Evolutionary conservation across 2,329 filamentous ascomycete genomes (phyloP), one percentile per base, ranked within the genome.

Genomic region (Diaporthe sp.): DNA sequence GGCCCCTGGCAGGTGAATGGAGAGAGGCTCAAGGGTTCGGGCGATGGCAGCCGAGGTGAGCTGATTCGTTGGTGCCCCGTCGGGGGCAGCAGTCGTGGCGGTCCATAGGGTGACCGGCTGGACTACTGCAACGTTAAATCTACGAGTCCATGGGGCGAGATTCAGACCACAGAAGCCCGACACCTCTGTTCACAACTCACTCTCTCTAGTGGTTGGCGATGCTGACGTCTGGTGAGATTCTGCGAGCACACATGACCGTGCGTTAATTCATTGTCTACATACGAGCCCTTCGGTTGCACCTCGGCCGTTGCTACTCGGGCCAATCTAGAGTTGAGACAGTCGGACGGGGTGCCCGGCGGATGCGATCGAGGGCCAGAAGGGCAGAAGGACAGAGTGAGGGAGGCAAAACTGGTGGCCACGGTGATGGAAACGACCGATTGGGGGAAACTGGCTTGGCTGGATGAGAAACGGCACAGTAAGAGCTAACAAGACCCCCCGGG

Each of bases 91-190:
- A n/a, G 28, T 13, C 19, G 62, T 53, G 62, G 61, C 61, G 61
- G 61, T 34, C 42, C 62, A 49, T 37, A 37, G 62, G 28, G 9
- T 68, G 62, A 37, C 46, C 28, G 46, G 19, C 8, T 25, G 62
- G 31, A 22, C 65, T 69, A 69, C 65, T 69, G 65, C 65, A 69
- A 69, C 65, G 65, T 69, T 69, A 69, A 69, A 69, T 69, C 49
- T 49, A 69, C 34, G 49, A 69, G 65, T 37, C 34, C 49, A 53
- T 19, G 65, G 37, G 19, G 65, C 49, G 15, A n/a, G 19, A 19
- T 25, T 69, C 22, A 28, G 34, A 67, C 42, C 28, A 46, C 58
- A 31, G 51, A 31, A 13, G n/a, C 9, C 19, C 19, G 10, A 59
- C 31, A 22, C 2, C 4, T 58, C 46, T 39, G 22, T 53, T 17